phyloP scores from a whole-genome alignment of 768 basidiomycete genomes.

The Hericium rajendrae region DNA sequence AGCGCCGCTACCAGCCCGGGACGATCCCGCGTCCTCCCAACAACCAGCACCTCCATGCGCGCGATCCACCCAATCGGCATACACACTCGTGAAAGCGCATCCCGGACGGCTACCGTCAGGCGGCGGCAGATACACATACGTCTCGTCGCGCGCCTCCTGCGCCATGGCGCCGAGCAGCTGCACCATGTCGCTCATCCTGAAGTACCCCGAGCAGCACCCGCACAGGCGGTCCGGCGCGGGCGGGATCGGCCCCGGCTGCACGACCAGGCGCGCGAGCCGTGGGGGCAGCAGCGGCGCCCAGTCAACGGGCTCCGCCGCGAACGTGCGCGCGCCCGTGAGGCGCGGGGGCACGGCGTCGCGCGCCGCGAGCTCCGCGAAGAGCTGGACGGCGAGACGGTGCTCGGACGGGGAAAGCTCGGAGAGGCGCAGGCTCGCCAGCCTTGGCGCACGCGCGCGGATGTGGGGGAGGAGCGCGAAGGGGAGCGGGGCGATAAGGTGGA shows the following conservation, averaged over 20 bases:
- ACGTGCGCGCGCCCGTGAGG: constrained; percentile 1
- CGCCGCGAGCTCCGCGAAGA: constrained; percentile 12
- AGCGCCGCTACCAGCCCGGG: no score
- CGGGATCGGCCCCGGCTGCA: constrained; percentile 9
- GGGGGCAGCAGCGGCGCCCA: constrained; percentile 9
- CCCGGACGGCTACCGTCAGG: constrained; percentile 1
- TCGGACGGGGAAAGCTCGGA: constrained; percentile 14
- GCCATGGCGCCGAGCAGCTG: constrained; percentile 12
- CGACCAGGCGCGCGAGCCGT: constrained; percentile 3
- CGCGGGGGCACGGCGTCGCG: constrained; percentile 8
- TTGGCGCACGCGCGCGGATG: constrained; percentile 8
- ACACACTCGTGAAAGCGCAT: constrained; percentile 6
- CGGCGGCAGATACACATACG: constrained; percentile 11
- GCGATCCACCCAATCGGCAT: neutral
- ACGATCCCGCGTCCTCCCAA: no score
- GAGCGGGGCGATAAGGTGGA: constrained; percentile 13
- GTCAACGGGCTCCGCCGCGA: constrained; percentile 10
- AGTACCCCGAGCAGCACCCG: constrained; percentile 13
- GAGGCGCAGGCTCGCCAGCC: constrained; percentile 10
- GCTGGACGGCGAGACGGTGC: constrained; percentile 6
- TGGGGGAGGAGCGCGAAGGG: constrained; percentile 11
- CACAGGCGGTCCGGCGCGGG: constrained; percentile 8
- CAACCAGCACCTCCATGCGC: neutral
- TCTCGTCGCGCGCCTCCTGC: neutral
- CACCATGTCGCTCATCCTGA: constrained; percentile 10